A percentile compares a stretch with the other conserved stretches of the same genome.
These are phyloP conservation scores for Pterothamnion heteromorphum DNA, from an alignment of 31 red algal species.

Conservation along the genomic window DNA sequence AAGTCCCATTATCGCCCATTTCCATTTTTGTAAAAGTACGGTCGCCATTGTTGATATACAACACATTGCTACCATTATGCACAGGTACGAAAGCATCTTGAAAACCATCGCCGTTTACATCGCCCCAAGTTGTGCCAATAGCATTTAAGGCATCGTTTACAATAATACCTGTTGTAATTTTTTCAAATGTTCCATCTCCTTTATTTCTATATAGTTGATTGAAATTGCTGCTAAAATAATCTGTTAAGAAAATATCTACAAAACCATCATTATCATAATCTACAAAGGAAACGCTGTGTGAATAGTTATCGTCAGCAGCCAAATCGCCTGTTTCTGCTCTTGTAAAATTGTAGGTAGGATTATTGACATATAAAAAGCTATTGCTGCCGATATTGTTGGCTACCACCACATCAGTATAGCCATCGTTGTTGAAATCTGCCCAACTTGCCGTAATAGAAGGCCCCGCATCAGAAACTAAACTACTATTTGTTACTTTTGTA, in stretches of 20 bases:
- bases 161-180: neutral
- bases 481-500: constrained; percentile 18
- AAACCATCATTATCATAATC: constrained; percentile 37
- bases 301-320: neutral
- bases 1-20: neutral
- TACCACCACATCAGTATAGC: neutral
- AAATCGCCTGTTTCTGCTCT: neutral
- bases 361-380: neutral
- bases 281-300: neutral
- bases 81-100: neutral
- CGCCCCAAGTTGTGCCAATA: neutral
- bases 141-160: neutral
- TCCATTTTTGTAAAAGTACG: neutral
- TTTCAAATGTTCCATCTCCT: constrained; percentile 4
- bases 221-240: constrained; percentile 10
- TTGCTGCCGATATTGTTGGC: constrained; percentile 13
- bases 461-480: neutral
- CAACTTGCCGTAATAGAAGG: neutral
- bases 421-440: constrained; percentile 21
- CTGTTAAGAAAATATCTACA: neutral
- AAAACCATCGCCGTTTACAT: neutral
- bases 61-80: neutral
- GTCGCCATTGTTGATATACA: neutral
- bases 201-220: constrained; percentile 7
- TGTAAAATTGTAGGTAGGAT: neutral